Conservation (phyloP, 2,329 filamentous ascomycete genomes). For the Akanthomyces uredinophilus region DNA sequence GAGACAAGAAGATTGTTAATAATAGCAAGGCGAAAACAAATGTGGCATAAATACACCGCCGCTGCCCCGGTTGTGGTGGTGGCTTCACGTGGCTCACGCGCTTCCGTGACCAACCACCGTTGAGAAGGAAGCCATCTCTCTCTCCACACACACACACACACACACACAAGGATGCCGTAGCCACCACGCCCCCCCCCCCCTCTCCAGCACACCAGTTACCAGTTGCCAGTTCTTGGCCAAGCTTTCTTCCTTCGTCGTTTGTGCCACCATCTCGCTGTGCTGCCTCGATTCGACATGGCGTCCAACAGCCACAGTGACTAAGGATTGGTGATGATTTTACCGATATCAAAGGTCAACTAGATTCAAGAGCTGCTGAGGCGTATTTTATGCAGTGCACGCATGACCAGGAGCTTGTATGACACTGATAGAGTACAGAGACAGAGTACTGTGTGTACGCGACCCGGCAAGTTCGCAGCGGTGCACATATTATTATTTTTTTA, state of each 20-base stretch:
- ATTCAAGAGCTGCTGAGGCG: too few species aligned
- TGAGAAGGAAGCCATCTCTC: neutral
- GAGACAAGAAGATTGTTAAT: neutral
- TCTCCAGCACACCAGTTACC: too few species aligned
- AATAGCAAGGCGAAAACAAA: neutral
- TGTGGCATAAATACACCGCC: constrained; percentile 7
- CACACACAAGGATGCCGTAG: constrained; percentile 1
- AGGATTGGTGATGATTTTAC: too few species aligned
- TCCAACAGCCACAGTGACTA: too few species aligned
- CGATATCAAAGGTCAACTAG: too few species aligned
- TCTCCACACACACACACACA: too few species aligned
- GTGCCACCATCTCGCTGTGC: neutral
- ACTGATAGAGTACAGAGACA: too few species aligned
- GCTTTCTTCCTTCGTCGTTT: neutral
- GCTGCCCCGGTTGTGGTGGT: neutral
- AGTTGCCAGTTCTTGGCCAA: neutral
- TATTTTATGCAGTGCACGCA: too few species aligned
- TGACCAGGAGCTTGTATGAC: too few species aligned
- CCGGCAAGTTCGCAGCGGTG: neutral
- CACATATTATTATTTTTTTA: neutral
- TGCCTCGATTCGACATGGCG: neutral
- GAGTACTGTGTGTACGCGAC: too few species aligned
- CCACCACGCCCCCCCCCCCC: neutral
- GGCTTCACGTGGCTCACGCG: constrained; percentile 6
- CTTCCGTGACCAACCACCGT: constrained; percentile 6